Evolutionary conservation across 768 basidiomycete genomes (phyloP).

Genomic region (Hygrophoropsis aurantiaca): DNA sequence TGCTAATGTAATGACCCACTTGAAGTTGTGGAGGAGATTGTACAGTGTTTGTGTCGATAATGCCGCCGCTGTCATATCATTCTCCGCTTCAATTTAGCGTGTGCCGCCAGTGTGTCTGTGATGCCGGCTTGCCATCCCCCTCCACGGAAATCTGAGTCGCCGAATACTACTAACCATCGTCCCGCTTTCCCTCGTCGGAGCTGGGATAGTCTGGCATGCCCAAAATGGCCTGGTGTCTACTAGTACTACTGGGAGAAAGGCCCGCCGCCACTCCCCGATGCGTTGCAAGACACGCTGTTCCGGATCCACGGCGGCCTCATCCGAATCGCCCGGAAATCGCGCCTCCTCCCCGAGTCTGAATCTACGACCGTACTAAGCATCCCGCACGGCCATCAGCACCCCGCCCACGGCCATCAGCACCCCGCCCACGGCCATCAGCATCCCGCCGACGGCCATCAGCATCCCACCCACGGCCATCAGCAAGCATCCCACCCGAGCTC

Average conservation of each 20-base stretch:
- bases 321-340: conserved; percentile 42
- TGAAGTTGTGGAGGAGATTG: no score
- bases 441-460: no score
- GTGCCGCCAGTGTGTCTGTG: no score
- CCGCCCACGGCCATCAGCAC: no score
- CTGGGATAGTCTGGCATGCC: conserved; percentile 8
- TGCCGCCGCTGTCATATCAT: no score
- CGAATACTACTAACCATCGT: conserved; percentile 8
- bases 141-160: background rate
- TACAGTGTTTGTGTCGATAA: no score
- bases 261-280: conserved; percentile 44
- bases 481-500: conserved; percentile 37
- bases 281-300: conserved; percentile 58
- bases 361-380: conserved; percentile 43
- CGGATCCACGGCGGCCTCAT: conserved; percentile 57
- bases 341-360: conserved; percentile 37
- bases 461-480: no score
- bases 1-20: no score
- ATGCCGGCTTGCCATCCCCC: no score
- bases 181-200: conserved; percentile 7
- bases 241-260: background rate
- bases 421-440: no score
- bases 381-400: no score
- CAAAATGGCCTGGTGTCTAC: background rate
- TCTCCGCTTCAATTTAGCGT: no score